phyloP scores from a whole-genome alignment of 2,329 filamentous ascomycete species.

The Fusarium humuli region DNA sequence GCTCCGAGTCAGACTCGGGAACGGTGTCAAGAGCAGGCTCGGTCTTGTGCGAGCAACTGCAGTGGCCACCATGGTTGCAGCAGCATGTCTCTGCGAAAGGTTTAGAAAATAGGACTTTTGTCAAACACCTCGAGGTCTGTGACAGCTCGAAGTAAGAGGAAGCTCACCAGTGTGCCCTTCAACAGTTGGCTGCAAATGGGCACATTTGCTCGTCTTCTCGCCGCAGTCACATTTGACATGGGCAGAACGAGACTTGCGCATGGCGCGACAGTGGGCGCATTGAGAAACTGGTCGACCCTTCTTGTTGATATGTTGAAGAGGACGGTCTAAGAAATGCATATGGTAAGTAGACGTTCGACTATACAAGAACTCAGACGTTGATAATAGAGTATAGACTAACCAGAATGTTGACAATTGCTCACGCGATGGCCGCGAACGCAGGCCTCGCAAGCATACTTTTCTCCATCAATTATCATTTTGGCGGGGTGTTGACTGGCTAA shows the following conservation, averaged over 20 bases:
- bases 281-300: conserved; percentile 98
- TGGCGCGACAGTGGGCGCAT: conserved; percentile 94
- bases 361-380: neutral
- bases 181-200: conserved; percentile 67
- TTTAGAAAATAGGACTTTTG: conserved; percentile 32
- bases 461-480: conserved; percentile 87
- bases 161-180: conserved; percentile 70
- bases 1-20: conserved; percentile 71
- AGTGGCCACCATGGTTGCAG: conserved; percentile 76
- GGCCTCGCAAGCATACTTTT: conserved; percentile 98
- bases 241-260: conserved; percentile 94
- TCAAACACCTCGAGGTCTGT: conserved; percentile 11
- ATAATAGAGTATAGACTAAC: conserved; percentile 64
- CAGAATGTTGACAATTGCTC: conserved; percentile 96
- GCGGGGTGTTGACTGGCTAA: conserved; percentile 26
- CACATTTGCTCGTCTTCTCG: conserved; percentile 83
- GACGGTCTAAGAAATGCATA: conserved; percentile 74
- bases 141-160: conserved; percentile 19
- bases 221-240: conserved; percentile 98
- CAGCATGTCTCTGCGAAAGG: conserved; percentile 69
- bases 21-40: conserved; percentile 71
- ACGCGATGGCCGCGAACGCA: conserved; percentile 98
- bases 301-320: conserved; percentile 94
- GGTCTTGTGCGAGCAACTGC: conserved; percentile 73
- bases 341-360: conserved; percentile 42